Conservation (phyloP, 208 protist genomes). For the Crithidia sp. region DNA sequence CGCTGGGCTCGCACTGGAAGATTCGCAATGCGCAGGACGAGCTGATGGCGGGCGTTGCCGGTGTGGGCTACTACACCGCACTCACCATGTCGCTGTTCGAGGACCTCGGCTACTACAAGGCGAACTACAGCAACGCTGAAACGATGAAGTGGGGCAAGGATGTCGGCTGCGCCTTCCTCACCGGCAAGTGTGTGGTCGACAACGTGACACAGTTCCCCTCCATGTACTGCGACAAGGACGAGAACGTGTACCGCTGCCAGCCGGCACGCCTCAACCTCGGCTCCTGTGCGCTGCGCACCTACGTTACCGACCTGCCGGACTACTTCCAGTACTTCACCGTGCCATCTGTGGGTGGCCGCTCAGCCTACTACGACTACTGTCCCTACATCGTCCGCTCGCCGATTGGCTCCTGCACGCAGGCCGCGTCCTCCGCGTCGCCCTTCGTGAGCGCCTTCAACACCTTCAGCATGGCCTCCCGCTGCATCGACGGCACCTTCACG, state of each 20-base stretch:
- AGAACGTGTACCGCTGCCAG: neutral
- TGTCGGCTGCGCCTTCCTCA: conserved; percentile 62
- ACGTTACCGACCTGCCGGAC: too few species aligned
- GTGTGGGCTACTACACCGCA: conserved; percentile 52
- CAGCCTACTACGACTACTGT: conserved; percentile 56
- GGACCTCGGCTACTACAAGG: conserved; percentile 81
- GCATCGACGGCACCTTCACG: conserved; percentile 16
- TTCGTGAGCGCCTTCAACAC: conserved; percentile 8
- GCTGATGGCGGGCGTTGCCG: conserved; percentile 61
- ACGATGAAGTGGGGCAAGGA: conserved; percentile 71
- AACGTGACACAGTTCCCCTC: conserved; percentile 33
- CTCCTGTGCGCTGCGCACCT: conserved; percentile 25
- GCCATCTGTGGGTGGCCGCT: too few species aligned
- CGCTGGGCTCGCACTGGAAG: conserved; percentile 84
- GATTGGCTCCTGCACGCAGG: conserved; percentile 26
- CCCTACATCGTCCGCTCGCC: conserved; percentile 29
- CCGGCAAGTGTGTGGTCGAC: conserved; percentile 46
- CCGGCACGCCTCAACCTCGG: conserved; percentile 18
- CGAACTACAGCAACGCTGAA: conserved; percentile 64
- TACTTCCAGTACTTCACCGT: too few species aligned
- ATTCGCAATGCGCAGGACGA: conserved; percentile 78
- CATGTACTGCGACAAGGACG: conserved; percentile 55
- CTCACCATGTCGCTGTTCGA: conserved; percentile 88
- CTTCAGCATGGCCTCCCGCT: conserved; percentile 8
- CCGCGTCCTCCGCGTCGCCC: neutral